Percentiles rank a stretch among this genome's conserved stretches.
These are phyloP conservation scores for Scheffersomyces spartinae DNA, from an alignment of 805 yeast genomes.

Conservation along the genomic window DNA sequence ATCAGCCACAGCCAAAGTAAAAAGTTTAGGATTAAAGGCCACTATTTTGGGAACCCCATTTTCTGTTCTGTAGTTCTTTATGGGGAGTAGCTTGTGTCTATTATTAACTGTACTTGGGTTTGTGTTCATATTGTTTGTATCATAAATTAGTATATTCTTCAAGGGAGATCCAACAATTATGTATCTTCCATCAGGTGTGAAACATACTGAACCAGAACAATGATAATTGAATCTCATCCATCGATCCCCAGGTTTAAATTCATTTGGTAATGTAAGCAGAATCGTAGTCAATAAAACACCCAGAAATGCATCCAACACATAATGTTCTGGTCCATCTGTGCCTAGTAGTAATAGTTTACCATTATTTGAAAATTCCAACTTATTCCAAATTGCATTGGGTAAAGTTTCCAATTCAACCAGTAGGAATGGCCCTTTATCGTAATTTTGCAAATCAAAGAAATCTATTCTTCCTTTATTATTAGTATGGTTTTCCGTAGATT, in stretches of 20 bases:
- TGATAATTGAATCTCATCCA: conserved; percentile 22
- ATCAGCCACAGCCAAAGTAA: conserved; percentile 28
- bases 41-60: conserved; percentile 21
- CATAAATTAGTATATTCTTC: conserved; percentile 17
- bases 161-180: conserved; percentile 20
- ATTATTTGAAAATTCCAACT: conserved; percentile 69
- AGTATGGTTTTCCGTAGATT: no score
- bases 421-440: conserved; percentile 47
- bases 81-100: no score
- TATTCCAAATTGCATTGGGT: conserved; percentile 36
- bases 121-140: conserved; percentile 13
- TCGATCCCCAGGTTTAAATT: conserved; percentile 3
- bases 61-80: no score
- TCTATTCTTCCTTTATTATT: conserved; percentile 32
- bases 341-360: conserved; percentile 55
- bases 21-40: conserved; percentile 28
- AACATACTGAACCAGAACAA: conserved; percentile 20
- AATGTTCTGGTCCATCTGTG: conserved; percentile 41
- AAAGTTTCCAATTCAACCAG: conserved; percentile 8
- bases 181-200: conserved; percentile 30
- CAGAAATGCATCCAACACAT: conserved; percentile 58
- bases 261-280: conserved; percentile 6
- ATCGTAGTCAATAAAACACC: conserved; percentile 36
- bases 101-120: no score
- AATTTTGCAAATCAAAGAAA: conserved; percentile 50